These are phyloP conservation scores for Neofusicoccum parvum DNA, from an alignment of 2,329 filamentous ascomycete genomes.

Conservation along the genomic window DNA sequence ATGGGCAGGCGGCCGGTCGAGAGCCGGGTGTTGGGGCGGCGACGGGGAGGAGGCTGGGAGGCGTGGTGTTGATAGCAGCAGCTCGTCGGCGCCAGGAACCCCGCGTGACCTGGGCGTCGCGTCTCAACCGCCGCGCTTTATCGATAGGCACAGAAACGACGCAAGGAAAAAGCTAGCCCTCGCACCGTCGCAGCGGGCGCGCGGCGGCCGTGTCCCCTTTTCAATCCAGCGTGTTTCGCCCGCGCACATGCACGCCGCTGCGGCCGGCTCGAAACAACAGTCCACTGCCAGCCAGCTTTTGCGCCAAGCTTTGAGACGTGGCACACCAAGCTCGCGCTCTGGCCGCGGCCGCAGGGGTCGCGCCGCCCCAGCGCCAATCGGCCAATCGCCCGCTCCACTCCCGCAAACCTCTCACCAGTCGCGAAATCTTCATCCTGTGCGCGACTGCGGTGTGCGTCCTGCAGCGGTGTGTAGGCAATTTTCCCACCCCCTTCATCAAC, in stretches of 20 bases:
- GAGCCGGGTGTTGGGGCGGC: not conserved
- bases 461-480: conserved; percentile 9
- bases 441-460: not conserved
- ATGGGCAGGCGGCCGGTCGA: not conserved
- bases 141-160: not conserved
- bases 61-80: conserved; percentile 5
- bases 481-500: not conserved
- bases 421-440: not conserved
- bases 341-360: not conserved
- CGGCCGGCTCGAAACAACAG: conserved; percentile 4
- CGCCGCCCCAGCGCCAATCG: conserved; percentile 1
- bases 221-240: not conserved
- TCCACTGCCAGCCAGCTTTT: conserved; percentile 8
- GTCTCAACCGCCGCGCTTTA: not conserved
- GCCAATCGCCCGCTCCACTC: conserved; percentile 3
- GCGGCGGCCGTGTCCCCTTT: not conserved
- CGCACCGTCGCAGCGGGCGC: not conserved
- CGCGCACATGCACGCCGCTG: not conserved
- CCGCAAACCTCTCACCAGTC: conserved; percentile 3
- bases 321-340: conserved; percentile 13
- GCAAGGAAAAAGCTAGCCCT: not conserved
- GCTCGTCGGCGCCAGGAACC: not conserved
- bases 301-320: conserved; percentile 20
- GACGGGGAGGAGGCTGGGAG: conserved; percentile 5
- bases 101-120: conserved; percentile 1